Evolutionary conservation across 176 grass and related monocot genomes (phyloP).

Genomic region (Rhipidocladum racemiflorum): DNA sequence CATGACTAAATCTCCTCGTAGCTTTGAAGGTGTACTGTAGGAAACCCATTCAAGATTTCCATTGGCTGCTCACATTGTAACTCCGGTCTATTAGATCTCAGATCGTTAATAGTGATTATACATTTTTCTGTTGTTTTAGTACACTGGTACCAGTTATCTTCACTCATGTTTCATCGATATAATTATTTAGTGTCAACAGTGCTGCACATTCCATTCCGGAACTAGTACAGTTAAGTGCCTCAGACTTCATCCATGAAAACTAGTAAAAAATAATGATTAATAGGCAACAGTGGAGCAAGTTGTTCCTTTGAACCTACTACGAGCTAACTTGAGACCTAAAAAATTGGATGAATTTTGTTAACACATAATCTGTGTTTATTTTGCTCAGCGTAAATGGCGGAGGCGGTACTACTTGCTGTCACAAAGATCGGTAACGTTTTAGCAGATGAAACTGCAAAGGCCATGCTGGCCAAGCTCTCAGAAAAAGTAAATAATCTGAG

Average conservation of each 20-base stretch:
- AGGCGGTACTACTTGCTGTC: too few relatives aligned
- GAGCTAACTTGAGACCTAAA: too few relatives aligned
- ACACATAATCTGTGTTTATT: too few relatives aligned
- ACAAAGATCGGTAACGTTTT: not conserved
- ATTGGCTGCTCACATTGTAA: too few relatives aligned
- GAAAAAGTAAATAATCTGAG: not conserved
- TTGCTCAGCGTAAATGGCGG: too few relatives aligned
- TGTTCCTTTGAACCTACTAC: too few relatives aligned
- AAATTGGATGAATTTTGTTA: too few relatives aligned
- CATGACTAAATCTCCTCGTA: too few relatives aligned
- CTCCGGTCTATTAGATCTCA: not conserved
- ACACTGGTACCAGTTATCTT: too few relatives aligned
- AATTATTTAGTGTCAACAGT: not conserved
- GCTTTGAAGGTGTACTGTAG: too few relatives aligned
- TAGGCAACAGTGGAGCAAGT: too few relatives aligned
- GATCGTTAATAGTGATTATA: not conserved
- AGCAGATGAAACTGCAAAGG: not conserved
- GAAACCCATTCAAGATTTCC: too few relatives aligned
- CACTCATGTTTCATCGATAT: not conserved
- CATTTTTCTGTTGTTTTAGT: not conserved
- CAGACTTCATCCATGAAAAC: not conserved
- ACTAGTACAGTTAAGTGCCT: not conserved
- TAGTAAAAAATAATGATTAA: not conserved
- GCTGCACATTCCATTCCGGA: not conserved
- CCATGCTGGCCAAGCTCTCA: not conserved